Conservation (phyloP, 495 filamentous ascomycete genomes). For the Tuber microsphaerosporum region DNA sequence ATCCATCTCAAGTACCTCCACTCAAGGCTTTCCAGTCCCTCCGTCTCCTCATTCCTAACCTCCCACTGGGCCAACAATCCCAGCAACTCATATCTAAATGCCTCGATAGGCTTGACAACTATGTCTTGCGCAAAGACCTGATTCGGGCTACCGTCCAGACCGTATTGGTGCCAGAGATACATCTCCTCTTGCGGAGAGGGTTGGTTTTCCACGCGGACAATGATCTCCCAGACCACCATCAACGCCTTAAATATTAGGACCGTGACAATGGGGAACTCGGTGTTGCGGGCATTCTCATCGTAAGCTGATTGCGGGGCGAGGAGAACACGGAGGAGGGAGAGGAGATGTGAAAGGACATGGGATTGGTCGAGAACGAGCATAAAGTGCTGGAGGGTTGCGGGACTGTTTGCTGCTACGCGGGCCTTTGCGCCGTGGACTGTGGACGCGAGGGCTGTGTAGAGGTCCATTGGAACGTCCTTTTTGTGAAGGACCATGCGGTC, state of each 20-base stretch:
- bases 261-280: constrained; percentile 34
- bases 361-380: constrained; percentile 27
- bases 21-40: constrained; percentile 32
- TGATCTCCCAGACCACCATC: constrained; percentile 39
- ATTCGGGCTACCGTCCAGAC: constrained; percentile 12
- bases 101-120: constrained; percentile 25
- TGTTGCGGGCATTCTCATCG: constrained; percentile 28
- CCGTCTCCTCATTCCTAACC: constrained; percentile 29
- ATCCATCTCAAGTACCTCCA: constrained; percentile 40
- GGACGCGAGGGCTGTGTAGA: constrained; percentile 32
- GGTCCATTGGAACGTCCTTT: constrained; percentile 37
- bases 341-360: constrained; percentile 26
- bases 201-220: constrained; percentile 33
- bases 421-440: constrained; percentile 37
- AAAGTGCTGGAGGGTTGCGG: constrained; percentile 20
- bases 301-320: constrained; percentile 28
- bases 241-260: constrained; percentile 39
- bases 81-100: constrained; percentile 31
- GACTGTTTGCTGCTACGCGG: constrained; percentile 16
- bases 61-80: constrained; percentile 33
- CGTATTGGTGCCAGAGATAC: constrained; percentile 26
- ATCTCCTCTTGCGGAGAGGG: constrained; percentile 24
- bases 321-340: constrained; percentile 32
- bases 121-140: constrained; percentile 25
- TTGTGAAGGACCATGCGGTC: constrained; percentile 35